Conservation (phyloP, 371 early-diverging fungal genomes). For the Mucor sp. region DNA sequence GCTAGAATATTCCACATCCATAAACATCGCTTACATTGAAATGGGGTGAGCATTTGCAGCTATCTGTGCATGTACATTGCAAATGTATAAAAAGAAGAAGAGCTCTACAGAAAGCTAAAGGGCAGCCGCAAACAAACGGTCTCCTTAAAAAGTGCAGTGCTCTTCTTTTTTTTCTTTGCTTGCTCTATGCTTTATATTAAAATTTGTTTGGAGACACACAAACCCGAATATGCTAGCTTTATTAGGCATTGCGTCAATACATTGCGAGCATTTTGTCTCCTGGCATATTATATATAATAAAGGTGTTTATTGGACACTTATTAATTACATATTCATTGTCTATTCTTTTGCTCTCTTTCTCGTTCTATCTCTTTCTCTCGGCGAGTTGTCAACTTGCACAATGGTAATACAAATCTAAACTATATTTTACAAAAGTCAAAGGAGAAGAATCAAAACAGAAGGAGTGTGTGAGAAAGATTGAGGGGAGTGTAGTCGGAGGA, state of each 20-base stretch:
- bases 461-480: not conserved
- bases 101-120: not conserved
- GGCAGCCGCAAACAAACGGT: not conserved
- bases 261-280: not conserved
- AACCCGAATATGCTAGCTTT: not conserved
- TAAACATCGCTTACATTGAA: not conserved
- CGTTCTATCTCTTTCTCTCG: too few relatives aligned
- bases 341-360: not conserved
- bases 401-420: slow-evolving; percentile 1
- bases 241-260: not conserved
- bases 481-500: not conserved
- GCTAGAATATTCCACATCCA: not conserved
- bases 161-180: not conserved
- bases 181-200: not conserved
- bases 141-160: not conserved
- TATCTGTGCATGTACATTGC: not conserved
- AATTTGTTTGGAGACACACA: slow-evolving; percentile 1
- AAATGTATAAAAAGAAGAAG: not conserved
- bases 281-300: not conserved
- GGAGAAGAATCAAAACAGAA: not conserved
- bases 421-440: not conserved
- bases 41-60: not conserved
- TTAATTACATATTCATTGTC: not conserved
- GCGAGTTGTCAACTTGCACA: not conserved
- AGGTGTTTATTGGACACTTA: not conserved